Evolutionary conservation across 2,329 filamentous ascomycete genomes (phyloP), one percentile per base, ranked within the genome.

Genomic region (Trichoderma gracile): DNA sequence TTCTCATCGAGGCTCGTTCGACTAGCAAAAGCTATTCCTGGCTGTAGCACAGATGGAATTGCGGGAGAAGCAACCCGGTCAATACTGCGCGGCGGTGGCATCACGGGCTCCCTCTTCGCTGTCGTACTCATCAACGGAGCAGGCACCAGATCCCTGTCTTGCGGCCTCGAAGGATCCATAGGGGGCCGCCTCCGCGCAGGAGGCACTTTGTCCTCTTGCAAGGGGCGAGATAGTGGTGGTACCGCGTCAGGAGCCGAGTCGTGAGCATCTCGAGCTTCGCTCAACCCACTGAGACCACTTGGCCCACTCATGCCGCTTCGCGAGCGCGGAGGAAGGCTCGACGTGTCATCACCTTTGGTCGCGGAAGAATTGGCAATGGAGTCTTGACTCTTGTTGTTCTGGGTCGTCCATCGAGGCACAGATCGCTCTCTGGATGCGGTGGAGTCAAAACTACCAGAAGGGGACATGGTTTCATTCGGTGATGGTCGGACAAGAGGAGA

Each of bases 181-280:
- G 87, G 86, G 2, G 88, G 88, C 55, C 88, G 79, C 73, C 83
- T 87, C 67, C 88, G 80, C 69, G 89, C 87, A 0, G 88, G 88
- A 1, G 85, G 81, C 40, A 79, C 79, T 23, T 82, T 77, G 42
- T 81, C 81, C 8, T 73, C 67, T 38, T 72, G 72, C n/a, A 71
- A 71, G 43, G 69, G 69, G 19, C 66, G 67, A 27, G 68, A 62
- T 5, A 50, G n/a, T 19, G 63, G 54, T n/a, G 61, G 47, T 19
- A 58, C 40, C 23, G 33, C 21, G 15, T 70, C 68, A 17, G 67
- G 67, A 10, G 66, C 46, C 30, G 65, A 63, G 15, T 71, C 69
- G 25, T 60, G 54, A 15, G 67, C 46, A 52, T 69, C 69, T 45
- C 64, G 66, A 40, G 64, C 27, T 38, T 72, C 70, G 8, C 66